A percentile compares a stretch with the other conserved stretches of the same genome.
Conservation (phyloP, 176 grass and related monocot species). For the Leersia perrieri region DNA sequence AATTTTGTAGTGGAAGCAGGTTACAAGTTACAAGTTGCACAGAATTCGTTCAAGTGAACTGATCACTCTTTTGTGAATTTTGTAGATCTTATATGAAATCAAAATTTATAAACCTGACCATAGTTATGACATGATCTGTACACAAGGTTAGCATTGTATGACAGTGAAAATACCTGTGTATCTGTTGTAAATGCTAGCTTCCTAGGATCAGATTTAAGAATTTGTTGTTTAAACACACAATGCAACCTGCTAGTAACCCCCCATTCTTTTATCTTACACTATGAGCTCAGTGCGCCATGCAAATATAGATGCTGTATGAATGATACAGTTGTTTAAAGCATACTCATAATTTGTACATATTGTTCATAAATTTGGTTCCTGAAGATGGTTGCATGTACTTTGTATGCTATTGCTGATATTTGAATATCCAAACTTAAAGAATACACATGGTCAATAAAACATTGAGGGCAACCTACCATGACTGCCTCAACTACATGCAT, state of each 20-base stretch:
- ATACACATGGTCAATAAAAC: no score
- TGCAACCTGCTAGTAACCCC: background rate
- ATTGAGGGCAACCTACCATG: no score
- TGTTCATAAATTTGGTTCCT: no score
- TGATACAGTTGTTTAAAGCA: background rate
- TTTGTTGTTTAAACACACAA: background rate
- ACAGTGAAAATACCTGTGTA: conserved; percentile 4
- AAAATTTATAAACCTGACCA: conserved; percentile 20
- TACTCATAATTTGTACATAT: no score
- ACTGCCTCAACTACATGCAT: no score
- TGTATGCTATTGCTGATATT: no score
- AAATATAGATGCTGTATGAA: background rate
- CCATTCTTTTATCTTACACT: background rate
- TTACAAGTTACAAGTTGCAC: background rate
- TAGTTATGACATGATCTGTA: background rate
- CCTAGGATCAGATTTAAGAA: background rate
- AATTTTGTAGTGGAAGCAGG: conserved; percentile 15
- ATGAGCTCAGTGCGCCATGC: background rate
- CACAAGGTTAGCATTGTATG: conserved; percentile 3
- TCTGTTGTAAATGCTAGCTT: conserved; percentile 30
- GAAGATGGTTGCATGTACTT: no score
- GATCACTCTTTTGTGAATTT: conserved; percentile 5
- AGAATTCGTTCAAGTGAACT: conserved; percentile 5
- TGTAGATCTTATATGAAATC: conserved; percentile 3
- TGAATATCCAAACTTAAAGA: no score